Base-by-base conservation (phyloP, 2,329 filamentous ascomycete species). In the Acrocalymma vagum region DNA sequence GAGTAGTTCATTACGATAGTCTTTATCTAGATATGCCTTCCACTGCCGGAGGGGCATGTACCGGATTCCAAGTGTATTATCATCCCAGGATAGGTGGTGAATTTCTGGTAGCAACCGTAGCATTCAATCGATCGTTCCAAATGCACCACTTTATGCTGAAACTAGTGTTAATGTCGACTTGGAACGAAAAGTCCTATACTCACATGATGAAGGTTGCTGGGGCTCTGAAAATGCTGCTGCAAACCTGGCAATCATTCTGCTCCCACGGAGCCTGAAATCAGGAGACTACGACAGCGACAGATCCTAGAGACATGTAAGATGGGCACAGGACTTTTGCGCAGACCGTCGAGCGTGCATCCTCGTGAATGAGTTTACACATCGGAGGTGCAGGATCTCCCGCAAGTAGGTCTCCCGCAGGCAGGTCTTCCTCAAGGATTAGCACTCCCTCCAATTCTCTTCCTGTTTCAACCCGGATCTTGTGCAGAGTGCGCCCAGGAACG, bases 241-340 rank as follows among this genome's bases (percentile, higher is more conserved):
- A 52, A 16, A 27, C 18, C 13, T 10, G 9, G 29, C 46, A 53
- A 32, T 50, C 46, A 33, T 51, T 51, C 16, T 48, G 23, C 17
- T 51, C 46, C 11, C 17, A 70, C 69, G 36, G 58, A 69, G 28
- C 39, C 63, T 49, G 39, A 71, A 22, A 26, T 70, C 24, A 48
- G 66, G 29, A 66, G 68, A 34, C 55, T 72, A 24, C 55, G 53
- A 48, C 48, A 49, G 16, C 40, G 59, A 50, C 47, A 58, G 14
- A 62, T 69, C 34, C 64, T 53, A 20, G 41, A 50, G 22, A 26
- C 16, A 3, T 9, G 31, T 52, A 10, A 45, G 40, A 11, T 69
- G 38, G 59, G 45, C 67, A 9, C 32, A 59, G 10, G 47, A 47
- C 25, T 67, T 67, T 48, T 64, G 55, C 34, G 52, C 42, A 10